A percentile compares a stretch with the other conserved stretches of the same genome.
phyloP scores from a whole-genome alignment of 805 yeast genomes.

The Saccharomycopsis sp. region DNA sequence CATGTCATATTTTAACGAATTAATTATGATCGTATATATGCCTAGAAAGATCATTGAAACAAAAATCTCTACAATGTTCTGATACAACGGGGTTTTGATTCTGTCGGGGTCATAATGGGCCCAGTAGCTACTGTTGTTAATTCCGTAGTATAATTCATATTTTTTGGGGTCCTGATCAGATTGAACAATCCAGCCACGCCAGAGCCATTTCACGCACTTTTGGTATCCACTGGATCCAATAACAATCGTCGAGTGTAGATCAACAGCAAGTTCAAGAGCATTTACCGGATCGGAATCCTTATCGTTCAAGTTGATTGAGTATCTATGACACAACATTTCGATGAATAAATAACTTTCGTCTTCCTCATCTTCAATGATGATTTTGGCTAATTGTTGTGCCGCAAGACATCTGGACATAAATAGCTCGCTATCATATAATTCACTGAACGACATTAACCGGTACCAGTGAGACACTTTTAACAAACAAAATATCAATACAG shows the following conservation, averaged over 20 bases:
- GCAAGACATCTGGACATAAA: conserved; percentile 54
- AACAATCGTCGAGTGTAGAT: conserved; percentile 70
- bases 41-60: conserved; percentile 58
- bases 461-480: conserved; percentile 80
- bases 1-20: conserved; percentile 22
- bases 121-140: conserved; percentile 45
- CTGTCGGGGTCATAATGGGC: conserved; percentile 77
- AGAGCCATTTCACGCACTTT: conserved; percentile 79
- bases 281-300: conserved; percentile 57
- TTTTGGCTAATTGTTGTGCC: conserved; percentile 69
- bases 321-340: conserved; percentile 72
- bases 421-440: conserved; percentile 62
- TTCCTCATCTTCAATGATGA: conserved; percentile 55
- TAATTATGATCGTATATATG: conserved; percentile 50
- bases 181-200: conserved; percentile 92
- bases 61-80: conserved; percentile 62
- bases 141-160: conserved; percentile 57
- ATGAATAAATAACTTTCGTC: conserved; percentile 59
- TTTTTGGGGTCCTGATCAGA: conserved; percentile 60
- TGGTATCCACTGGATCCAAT: conserved; percentile 81
- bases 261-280: conserved; percentile 81
- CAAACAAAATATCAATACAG: conserved; percentile 62
- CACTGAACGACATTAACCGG: conserved; percentile 47
- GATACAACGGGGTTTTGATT: conserved; percentile 79
- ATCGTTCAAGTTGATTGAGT: conserved; percentile 56